Evolutionary conservation across 2,329 filamentous ascomycete species (phyloP), one percentile per base, ranked within the genome.

Genomic region (Colletotrichum sp.): DNA sequence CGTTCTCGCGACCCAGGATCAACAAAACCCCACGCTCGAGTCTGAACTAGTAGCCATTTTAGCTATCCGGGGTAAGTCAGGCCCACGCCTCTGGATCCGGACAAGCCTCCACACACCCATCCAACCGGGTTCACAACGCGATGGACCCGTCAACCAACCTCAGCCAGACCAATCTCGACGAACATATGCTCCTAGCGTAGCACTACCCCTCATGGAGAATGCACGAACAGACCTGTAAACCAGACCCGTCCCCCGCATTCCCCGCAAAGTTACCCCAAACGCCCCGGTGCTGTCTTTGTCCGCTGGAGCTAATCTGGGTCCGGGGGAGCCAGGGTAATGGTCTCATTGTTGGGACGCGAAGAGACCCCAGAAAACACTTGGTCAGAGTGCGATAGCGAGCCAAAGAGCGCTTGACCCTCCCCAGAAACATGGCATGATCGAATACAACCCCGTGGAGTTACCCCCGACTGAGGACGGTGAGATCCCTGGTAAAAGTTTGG

Each of bases 21-120:
- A 64, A 70, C 66, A 64, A 70, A 57, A 70, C 24, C 57, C 71
- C 39, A 70, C 44, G 32, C 16, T 9, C 9, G 18, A 39, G 13
- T 12, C 15, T 16, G 2, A 28, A 26, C 3, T 69, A 55, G 28
- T 2, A 18, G 6, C 5, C 16, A 30, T 44, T 21, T 70, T 26
- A 70, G 57, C 59, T 44, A 65, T 64, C 65, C 71, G 71, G 71
- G 66, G 71, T 70, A 74, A 74, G 66, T 74, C 71, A 70, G 66
- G 68, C 71, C 66, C 66, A 70, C 26, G 55, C 44, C 66, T 44
- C 32, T 39, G 71, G 65, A 26, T 8, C 66, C 9, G 34, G 34
- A 4, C n/a, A 18, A 7, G 24, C 59, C 57, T 34, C 71, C 57
- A 62, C 66, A 39, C 39, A 44, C 57, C 71, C 59, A 34, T 49